phyloP scores from a whole-genome alignment of 192 early-diverging fungal species.

The Podila clonocystis region DNA sequence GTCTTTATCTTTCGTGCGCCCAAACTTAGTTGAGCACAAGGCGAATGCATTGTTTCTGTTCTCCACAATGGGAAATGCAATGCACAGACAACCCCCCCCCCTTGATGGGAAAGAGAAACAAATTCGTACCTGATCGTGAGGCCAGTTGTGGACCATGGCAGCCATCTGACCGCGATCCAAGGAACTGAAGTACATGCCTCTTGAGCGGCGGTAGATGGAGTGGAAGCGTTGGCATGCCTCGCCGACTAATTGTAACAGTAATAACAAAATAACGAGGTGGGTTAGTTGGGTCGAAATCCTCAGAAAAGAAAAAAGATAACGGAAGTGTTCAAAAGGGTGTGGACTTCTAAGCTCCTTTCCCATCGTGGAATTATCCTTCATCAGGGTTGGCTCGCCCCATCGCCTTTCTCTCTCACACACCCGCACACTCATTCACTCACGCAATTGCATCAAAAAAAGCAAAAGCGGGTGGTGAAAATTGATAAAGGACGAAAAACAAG shows the following conservation, averaged over 20 bases:
- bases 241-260: slow-evolving; percentile 49
- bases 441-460: neutral
- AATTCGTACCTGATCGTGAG: slow-evolving; percentile 59
- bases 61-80: neutral
- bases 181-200: slow-evolving; percentile 66
- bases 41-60: neutral
- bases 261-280: neutral
- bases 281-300: neutral
- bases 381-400: too few relatives aligned
- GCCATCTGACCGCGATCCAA: slow-evolving; percentile 63
- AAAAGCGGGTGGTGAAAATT: neutral
- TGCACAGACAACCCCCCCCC: too few relatives aligned
- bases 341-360: too few relatives aligned
- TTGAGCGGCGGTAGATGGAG: slow-evolving; percentile 62
- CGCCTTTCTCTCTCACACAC: neutral
- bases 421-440: neutral
- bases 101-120: neutral
- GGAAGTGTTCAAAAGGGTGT: too few relatives aligned
- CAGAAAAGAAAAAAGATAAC: too few relatives aligned
- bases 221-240: slow-evolving; percentile 59
- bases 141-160: slow-evolving; percentile 66
- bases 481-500: neutral
- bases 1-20: too few relatives aligned
- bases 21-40: neutral
- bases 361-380: too few relatives aligned